Conservation (phyloP, 2,329 filamentous ascomycete genomes). For the Aureobasidium namibiae region DNA sequence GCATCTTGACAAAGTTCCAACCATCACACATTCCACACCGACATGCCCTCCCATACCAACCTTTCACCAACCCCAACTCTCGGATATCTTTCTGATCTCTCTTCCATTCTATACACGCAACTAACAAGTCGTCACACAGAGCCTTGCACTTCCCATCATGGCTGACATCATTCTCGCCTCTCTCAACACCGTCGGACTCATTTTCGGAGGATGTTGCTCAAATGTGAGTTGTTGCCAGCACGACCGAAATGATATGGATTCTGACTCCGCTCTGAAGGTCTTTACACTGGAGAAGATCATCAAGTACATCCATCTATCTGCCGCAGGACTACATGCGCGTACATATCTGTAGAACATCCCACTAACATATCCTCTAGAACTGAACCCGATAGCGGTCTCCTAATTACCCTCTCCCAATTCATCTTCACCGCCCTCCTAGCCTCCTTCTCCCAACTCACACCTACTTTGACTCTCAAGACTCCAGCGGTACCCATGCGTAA, state of each 20-base stretch:
- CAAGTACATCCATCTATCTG: slow-evolving; percentile 48
- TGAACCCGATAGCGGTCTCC: slow-evolving; percentile 73
- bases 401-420: slow-evolving; percentile 45
- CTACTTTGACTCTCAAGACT: slow-evolving; percentile 61
- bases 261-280: slow-evolving; percentile 48
- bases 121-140: not conserved
- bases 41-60: not conserved
- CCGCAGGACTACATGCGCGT: not conserved
- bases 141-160: not conserved
- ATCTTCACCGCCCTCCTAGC: slow-evolving; percentile 55
- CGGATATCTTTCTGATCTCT: not conserved
- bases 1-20: not conserved
- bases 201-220: slow-evolving; percentile 92
- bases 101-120: not conserved
- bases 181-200: slow-evolving; percentile 62
- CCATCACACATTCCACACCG: not conserved
- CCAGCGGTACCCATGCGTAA: slow-evolving; percentile 75
- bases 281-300: slow-evolving; percentile 93
- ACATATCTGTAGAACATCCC: not conserved
- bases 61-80: not conserved
- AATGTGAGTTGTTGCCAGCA: slow-evolving; percentile 52
- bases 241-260: not conserved
- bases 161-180: slow-evolving; percentile 16
- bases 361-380: slow-evolving; percentile 45
- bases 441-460: slow-evolving; percentile 37